phyloP scores from a whole-genome alignment of 208 protist species.

The Acanthamoeba rhysodes region DNA sequence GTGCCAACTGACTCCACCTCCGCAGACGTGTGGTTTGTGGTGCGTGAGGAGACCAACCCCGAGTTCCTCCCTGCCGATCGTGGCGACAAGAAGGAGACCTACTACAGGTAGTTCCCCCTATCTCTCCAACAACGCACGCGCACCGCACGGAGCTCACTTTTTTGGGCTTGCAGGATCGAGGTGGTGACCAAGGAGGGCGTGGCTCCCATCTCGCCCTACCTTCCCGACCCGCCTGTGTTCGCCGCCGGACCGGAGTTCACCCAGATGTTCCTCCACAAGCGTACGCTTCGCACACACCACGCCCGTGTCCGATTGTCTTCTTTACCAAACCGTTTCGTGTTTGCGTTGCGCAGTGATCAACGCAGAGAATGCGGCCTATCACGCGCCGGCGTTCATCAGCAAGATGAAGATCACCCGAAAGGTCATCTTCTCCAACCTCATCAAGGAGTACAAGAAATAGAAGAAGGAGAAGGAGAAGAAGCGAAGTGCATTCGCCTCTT shows the following conservation, averaged over 20 bases:
- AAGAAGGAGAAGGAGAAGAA: too few relatives aligned
- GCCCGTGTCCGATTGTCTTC: background rate
- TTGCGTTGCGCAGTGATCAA: conserved; percentile 82
- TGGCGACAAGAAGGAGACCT: conserved; percentile 20
- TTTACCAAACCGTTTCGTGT: background rate
- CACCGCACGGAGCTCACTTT: background rate
- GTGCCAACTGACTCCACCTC: background rate
- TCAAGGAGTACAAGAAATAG: conserved; percentile 65
- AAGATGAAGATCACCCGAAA: conserved; percentile 82
- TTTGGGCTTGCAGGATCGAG: background rate
- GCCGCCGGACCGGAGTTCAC: background rate
- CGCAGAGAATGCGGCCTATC: conserved; percentile 84
- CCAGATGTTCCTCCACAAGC: conserved; percentile 30
- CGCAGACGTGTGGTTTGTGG: conserved; percentile 11
- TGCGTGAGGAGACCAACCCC: conserved; percentile 6
- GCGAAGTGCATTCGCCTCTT: too few relatives aligned
- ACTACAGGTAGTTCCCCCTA: background rate
- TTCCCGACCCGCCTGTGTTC: conserved; percentile 27
- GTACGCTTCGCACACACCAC: background rate
- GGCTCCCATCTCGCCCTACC: background rate
- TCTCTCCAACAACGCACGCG: background rate
- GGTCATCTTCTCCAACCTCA: conserved; percentile 76
- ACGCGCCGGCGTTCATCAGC: conserved; percentile 84
- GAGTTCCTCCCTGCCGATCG: conserved; percentile 12
- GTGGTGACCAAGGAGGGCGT: conserved; percentile 38